Conservation (phyloP, 2,329 filamentous ascomycete species). For the Dactylonectria macrodidyma region DNA sequence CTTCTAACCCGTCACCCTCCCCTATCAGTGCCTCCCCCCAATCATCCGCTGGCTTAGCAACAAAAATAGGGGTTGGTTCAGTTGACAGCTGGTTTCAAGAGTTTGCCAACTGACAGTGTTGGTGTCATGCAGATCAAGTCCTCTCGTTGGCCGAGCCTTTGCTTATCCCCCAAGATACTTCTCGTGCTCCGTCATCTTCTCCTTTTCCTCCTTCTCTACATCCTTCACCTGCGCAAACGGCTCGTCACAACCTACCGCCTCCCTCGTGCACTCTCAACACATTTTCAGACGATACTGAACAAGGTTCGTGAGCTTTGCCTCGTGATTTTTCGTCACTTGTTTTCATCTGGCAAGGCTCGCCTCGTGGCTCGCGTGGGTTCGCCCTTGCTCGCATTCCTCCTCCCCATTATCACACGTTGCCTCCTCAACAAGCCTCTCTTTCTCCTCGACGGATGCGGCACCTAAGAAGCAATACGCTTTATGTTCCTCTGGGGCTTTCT, state of each 20-base stretch:
- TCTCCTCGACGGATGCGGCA: background rate
- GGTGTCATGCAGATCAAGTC: slow-evolving; percentile 8
- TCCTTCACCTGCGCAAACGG: background rate
- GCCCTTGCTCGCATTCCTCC: background rate
- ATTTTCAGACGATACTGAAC: background rate
- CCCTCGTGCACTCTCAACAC: background rate
- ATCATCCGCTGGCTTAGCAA: background rate
- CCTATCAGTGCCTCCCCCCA: background rate
- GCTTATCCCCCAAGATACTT: slow-evolving; percentile 6
- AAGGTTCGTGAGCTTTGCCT: slow-evolving; percentile 12
- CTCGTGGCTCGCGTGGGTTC: background rate
- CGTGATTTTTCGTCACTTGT: background rate
- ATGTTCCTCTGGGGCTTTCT: background rate
- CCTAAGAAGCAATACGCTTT: background rate
- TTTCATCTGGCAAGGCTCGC: background rate
- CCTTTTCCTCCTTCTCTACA: background rate
- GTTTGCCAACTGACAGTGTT: slow-evolving; percentile 22
- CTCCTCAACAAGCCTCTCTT: background rate
- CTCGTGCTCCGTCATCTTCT: background rate
- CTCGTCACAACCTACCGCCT: background rate
- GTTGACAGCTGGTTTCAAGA: slow-evolving; percentile 5
- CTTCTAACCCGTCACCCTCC: background rate
- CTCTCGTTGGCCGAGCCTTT: slow-evolving; percentile 18
- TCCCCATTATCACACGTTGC: background rate
- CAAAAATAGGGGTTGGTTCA: slow-evolving; percentile 3